Percentiles rank a stretch among this genome's conserved stretches.
Conservation (phyloP, 2,329 filamentous ascomycete species). For the Trichoderma breve region DNA sequence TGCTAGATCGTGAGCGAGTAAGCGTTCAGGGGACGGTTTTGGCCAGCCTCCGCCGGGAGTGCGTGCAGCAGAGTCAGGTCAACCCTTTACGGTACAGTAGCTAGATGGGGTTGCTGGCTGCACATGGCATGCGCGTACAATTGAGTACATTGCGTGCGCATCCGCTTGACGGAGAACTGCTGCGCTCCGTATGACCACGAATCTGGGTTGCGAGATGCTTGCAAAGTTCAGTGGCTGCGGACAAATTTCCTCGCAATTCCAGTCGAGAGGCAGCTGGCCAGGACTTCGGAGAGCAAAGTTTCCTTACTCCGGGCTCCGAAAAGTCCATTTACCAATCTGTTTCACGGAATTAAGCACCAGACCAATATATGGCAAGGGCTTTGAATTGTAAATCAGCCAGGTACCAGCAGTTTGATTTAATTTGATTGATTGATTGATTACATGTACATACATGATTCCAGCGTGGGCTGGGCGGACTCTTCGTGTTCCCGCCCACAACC, state of each 20-base stretch:
- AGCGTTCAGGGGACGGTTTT: not conserved
- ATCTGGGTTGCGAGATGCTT: not conserved
- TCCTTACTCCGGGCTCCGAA: not conserved
- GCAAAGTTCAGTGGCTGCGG: not conserved
- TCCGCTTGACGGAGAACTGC: not conserved
- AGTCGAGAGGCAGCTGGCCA: not conserved
- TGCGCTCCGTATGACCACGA: not conserved
- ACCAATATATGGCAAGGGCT: not conserved
- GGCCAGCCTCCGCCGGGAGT: not conserved
- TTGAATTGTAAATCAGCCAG: not conserved
- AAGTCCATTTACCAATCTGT: not conserved
- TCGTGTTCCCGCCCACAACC: not conserved
- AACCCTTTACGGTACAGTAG: not conserved
- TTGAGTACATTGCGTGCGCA: not conserved
- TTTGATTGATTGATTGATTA: not conserved
- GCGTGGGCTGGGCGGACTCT: not conserved
- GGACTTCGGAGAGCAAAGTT: not conserved
- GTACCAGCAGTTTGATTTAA: not conserved
- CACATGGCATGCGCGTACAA: not conserved
- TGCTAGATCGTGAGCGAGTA: not conserved
- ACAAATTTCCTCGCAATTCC: not conserved
- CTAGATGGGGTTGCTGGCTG: not conserved
- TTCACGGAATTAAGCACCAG: not conserved
- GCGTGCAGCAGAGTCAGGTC: conserved; percentile 12
- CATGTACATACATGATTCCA: not conserved